Conservation (phyloP, 495 filamentous ascomycete genomes). For the Penicillium psychrofluorescens region DNA sequence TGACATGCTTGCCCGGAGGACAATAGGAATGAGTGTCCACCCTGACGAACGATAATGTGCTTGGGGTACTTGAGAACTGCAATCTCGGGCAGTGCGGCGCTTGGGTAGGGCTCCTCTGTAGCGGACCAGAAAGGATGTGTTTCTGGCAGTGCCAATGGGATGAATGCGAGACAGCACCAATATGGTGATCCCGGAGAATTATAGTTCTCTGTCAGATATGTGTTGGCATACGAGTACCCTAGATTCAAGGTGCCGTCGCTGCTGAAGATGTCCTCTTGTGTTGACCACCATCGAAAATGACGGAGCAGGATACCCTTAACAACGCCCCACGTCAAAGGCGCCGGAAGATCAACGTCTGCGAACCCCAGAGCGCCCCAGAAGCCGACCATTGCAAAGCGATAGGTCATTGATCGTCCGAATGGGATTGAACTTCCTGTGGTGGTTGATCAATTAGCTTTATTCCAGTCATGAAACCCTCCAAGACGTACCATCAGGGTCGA, state of each 20-base stretch:
- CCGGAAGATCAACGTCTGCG: constrained; percentile 63
- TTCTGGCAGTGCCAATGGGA: constrained; percentile 57
- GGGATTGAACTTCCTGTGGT: constrained; percentile 48
- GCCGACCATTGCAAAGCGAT: constrained; percentile 73
- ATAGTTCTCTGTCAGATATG: constrained; percentile 43
- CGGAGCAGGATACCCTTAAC: constrained; percentile 68
- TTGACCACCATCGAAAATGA: constrained; percentile 73
- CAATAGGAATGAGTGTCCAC: constrained; percentile 63
- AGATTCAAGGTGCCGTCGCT: constrained; percentile 66
- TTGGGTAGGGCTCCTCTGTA: constrained; percentile 53
- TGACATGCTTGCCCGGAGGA: constrained; percentile 71
- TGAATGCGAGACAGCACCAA: constrained; percentile 74
- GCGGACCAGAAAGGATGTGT: constrained; percentile 71
- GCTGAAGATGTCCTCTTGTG: constrained; percentile 64
- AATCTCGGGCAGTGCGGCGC: constrained; percentile 41
- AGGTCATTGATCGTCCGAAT: constrained; percentile 69
- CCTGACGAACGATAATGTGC: constrained; percentile 55
- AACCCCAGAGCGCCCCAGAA: constrained; percentile 77
- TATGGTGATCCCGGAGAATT: constrained; percentile 26
- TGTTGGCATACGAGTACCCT: constrained; percentile 72
- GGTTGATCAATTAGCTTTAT: too few species aligned
- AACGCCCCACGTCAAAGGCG: constrained; percentile 66
- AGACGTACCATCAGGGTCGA: constrained; percentile 51
- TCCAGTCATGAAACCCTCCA: too few species aligned
- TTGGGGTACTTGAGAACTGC: constrained; percentile 57